Percentiles rank a stretch among this genome's conserved stretches.
These are phyloP conservation scores for Phytophthora pseudosyringae DNA, from an alignment of 352 stramenopile species.

Conservation along the genomic window DNA sequence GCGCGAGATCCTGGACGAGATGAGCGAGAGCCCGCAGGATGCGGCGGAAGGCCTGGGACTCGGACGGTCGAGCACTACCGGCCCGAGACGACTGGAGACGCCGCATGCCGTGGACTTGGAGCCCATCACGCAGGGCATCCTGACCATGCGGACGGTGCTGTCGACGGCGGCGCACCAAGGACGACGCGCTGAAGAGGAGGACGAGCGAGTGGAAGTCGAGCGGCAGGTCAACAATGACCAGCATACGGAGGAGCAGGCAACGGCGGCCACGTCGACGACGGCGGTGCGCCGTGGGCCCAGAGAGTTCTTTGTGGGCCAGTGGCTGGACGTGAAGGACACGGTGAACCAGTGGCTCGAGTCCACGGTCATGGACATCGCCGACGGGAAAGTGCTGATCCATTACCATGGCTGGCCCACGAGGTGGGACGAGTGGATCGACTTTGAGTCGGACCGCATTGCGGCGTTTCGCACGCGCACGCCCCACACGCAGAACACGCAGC, in stretches of 20 bases:
- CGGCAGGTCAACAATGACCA: neutral
- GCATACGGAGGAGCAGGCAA: slow-evolving; percentile 3
- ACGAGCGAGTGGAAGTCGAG: slow-evolving; percentile 3
- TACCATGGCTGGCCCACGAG: slow-evolving; percentile 97
- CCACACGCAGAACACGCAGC: slow-evolving; percentile 49
- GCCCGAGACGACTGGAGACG: neutral
- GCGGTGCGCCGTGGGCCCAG: slow-evolving; percentile 42
- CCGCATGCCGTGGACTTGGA: slow-evolving; percentile 45
- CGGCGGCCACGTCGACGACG: neutral
- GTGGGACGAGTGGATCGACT: slow-evolving; percentile 98
- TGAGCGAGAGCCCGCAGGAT: slow-evolving; percentile 34
- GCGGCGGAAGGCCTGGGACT: slow-evolving; percentile 43
- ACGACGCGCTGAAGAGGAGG: neutral
- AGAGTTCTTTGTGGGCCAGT: slow-evolving; percentile 93
- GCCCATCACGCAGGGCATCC: slow-evolving; percentile 58
- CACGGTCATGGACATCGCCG: slow-evolving; percentile 92
- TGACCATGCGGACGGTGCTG: slow-evolving; percentile 62
- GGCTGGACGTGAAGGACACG: slow-evolving; percentile 97
- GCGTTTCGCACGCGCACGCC: slow-evolving; percentile 95
- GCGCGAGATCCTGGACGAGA: slow-evolving; percentile 47
- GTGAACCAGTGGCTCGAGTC: slow-evolving; percentile 99
- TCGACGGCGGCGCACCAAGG: slow-evolving; percentile 39
- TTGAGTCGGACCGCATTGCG: slow-evolving; percentile 93
- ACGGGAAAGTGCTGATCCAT: slow-evolving; percentile 93
- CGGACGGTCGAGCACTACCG: neutral